Base-by-base conservation (phyloP, 768 basidiomycete genomes). In the Lactarius quietus region DNA sequence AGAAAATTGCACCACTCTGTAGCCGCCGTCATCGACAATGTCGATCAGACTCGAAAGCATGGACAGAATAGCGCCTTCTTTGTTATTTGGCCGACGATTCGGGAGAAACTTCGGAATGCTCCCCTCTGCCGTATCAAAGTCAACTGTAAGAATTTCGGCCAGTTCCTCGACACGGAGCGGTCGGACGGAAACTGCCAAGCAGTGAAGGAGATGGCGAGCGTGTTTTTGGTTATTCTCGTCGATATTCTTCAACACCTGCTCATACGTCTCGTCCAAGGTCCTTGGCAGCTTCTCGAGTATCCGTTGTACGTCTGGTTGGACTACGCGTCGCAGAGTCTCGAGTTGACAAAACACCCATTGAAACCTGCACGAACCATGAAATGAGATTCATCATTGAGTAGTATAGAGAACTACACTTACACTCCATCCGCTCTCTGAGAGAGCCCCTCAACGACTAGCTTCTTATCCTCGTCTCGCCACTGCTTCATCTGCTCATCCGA, bases 91-190 rank as follows among this genome's bases (percentile, higher is more conserved):
- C 5, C 59, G 59, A 54, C 64, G 56, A 15, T 65, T 18, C 17
- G 39, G 6, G 20, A 57, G 57, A 23, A 43, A 38, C 26, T 7
- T 53, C 20, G 65, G 65, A 35, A 53, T 45, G 1, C 41, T 20
- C 48, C 45, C 48, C 1, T 15, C 31, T 0, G 41, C 41, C 8
- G 39, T 28, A 18, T 58, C 48, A 9, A 66, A 66, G 39, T 66
- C 62, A 17, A 64, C 26, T 5, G 62, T 29, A 18, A 66, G 59
- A 9, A 64, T 33, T 36, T 64, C 63, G 2, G 63, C 63, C 1
- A 57, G 43, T 3, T 45, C 43, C n/a, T 23, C 43, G 43, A 45
- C 43, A 45, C n/a, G 43, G 20, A 45, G 43, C 9, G 43, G 43
- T 5, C 43, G 43, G n/a, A 45, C 43, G 43, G 43, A 8, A 23